Conservation (phyloP, 2,329 filamentous ascomycete species). For the Mycogone perniciosa region DNA sequence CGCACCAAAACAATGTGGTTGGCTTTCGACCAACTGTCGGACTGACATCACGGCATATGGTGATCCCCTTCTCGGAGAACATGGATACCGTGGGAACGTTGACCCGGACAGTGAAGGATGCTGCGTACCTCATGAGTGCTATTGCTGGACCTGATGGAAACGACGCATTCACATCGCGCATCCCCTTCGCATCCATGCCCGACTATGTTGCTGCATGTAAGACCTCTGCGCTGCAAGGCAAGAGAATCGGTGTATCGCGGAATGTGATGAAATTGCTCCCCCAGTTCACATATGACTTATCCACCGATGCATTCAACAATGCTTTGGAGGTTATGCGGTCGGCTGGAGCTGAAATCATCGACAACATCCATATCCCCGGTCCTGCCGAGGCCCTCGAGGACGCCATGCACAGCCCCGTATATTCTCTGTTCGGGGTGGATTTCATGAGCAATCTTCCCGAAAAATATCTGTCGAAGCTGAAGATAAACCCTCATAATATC, state of each 20-base stretch:
- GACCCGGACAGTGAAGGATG: slow-evolving; percentile 59
- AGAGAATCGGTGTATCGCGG: slow-evolving; percentile 58
- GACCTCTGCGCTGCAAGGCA: slow-evolving; percentile 44
- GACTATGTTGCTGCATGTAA: slow-evolving; percentile 57
- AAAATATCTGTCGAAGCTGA: slow-evolving; percentile 49
- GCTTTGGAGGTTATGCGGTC: slow-evolving; percentile 45
- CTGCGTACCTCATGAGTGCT: slow-evolving; percentile 53
- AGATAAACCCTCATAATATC: slow-evolving; percentile 52
- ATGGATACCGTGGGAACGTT: slow-evolving; percentile 63
- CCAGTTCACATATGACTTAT: not conserved
- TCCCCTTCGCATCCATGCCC: slow-evolving; percentile 44
- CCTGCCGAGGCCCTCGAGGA: not conserved
- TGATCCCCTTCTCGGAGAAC: slow-evolving; percentile 58
- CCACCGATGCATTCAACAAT: slow-evolving; percentile 38
- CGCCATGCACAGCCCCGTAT: not conserved
- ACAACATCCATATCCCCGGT: slow-evolving; percentile 43
- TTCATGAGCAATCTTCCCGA: slow-evolving; percentile 47
- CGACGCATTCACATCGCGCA: slow-evolving; percentile 58
- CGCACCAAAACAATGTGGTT: slow-evolving; percentile 51
- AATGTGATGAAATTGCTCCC: slow-evolving; percentile 55
- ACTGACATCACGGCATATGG: slow-evolving; percentile 53
- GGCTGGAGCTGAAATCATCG: slow-evolving; percentile 53
- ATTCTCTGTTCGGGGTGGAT: slow-evolving; percentile 40
- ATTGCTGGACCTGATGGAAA: slow-evolving; percentile 54
- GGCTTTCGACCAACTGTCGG: slow-evolving; percentile 65